phyloP scores from a whole-genome alignment of 1,139 yeast genomes.

The Geotrichum carabidarum region DNA sequence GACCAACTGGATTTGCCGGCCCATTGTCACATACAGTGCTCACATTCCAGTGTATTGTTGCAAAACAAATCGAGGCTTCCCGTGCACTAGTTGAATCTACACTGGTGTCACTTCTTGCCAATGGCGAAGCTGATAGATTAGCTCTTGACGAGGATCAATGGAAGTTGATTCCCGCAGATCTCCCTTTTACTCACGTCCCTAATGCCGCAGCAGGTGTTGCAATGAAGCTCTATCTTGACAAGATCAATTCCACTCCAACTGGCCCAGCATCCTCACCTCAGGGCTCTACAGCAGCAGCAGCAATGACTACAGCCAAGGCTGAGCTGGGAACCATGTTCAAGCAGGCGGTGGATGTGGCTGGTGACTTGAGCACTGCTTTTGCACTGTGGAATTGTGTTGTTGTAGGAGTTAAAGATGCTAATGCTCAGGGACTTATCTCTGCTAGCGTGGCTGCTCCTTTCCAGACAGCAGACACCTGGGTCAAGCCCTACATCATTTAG shows the following conservation, averaged over 20 bases:
- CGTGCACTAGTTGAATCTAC: slow-evolving; percentile 55
- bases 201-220: slow-evolving; percentile 41
- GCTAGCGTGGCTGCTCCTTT: slow-evolving; percentile 39
- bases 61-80: slow-evolving; percentile 48
- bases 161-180: slow-evolving; percentile 49
- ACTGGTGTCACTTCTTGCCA: slow-evolving; percentile 49
- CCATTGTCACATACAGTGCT: slow-evolving; percentile 63
- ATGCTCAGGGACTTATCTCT: slow-evolving; percentile 38
- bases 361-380: slow-evolving; percentile 45
- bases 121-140: slow-evolving; percentile 47
- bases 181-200: slow-evolving; percentile 58
- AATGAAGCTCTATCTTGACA: slow-evolving; percentile 38
- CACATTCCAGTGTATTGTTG: slow-evolving; percentile 61
- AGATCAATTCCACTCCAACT: slow-evolving; percentile 24
- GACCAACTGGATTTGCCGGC: slow-evolving; percentile 59
- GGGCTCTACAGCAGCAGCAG: slow-evolving; percentile 18
- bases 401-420: slow-evolving; percentile 34
- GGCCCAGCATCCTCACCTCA: slow-evolving; percentile 20
- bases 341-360: slow-evolving; percentile 35
- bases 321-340: slow-evolving; percentile 28
- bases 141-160: slow-evolving; percentile 46
- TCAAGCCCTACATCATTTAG: slow-evolving; percentile 23
- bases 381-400: slow-evolving; percentile 39
- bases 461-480: slow-evolving; percentile 45
- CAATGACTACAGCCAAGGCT: slow-evolving; percentile 22